Conservation (phyloP, 75 land plant genomes). For the Sequoiadendron giganteum region DNA sequence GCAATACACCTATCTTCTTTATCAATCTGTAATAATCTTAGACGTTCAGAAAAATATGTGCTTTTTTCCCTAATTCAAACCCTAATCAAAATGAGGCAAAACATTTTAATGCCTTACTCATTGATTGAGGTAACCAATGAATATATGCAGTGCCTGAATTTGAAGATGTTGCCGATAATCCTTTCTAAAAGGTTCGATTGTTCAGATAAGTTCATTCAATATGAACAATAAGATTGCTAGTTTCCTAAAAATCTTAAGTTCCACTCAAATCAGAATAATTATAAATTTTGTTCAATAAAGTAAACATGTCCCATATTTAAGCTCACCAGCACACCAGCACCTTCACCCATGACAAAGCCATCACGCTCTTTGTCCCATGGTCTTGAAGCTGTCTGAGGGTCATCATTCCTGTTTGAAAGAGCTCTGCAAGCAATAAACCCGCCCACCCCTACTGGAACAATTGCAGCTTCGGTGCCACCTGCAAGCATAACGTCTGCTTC, state of each 20-base stretch:
- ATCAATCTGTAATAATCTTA: background rate
- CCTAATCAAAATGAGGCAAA: background rate
- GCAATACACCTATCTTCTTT: background rate
- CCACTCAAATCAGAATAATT: background rate
- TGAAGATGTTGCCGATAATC: background rate
- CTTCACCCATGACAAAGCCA: conserved; percentile 61
- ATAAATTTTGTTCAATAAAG: background rate
- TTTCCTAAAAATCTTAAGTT: background rate
- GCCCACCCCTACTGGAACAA: conserved; percentile 41
- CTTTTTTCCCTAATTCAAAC: background rate
- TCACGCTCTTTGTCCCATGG: conserved; percentile 59
- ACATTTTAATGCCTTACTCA: background rate
- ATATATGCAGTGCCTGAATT: background rate
- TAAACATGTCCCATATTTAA: background rate
- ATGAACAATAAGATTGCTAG: background rate
- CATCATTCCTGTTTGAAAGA: conserved; percentile 45
- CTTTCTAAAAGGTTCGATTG: background rate
- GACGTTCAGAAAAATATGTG: background rate
- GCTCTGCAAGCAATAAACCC: conserved; percentile 57
- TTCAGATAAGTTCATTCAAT: background rate
- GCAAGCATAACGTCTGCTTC: conserved; percentile 56
- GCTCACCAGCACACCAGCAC: conserved; percentile 45
- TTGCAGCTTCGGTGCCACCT: conserved; percentile 58
- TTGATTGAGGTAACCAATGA: background rate
- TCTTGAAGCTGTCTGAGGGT: conserved; percentile 46